Percentiles rank a stretch among this genome's conserved stretches.
Evolutionary conservation across 179 eudicot species (phyloP).

Genomic region (Heliamphora pulchella): DNA sequence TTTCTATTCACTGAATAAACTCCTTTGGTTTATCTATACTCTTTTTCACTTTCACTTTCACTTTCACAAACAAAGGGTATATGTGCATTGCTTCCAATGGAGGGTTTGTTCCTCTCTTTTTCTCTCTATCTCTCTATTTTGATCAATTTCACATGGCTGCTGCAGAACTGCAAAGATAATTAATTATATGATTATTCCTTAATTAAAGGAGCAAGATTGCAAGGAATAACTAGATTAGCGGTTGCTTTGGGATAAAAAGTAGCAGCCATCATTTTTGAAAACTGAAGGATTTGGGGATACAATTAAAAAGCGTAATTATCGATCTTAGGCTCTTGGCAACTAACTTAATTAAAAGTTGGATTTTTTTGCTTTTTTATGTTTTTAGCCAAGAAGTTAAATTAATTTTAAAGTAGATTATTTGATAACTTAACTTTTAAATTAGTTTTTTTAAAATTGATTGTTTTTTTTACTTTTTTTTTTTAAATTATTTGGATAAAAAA

Average conservation of each 20-base stretch:
- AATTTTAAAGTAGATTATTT: too few species aligned
- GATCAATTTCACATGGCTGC: not conserved
- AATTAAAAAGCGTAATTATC: not conserved
- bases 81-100: conserved; percentile 5
- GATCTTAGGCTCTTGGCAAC: not conserved
- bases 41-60: not conserved
- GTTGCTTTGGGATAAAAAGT: not conserved
- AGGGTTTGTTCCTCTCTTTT: not conserved
- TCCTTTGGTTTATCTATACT: not conserved
- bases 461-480: too few species aligned
- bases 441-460: too few species aligned
- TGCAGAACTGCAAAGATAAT: too few species aligned
- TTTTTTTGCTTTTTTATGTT: too few species aligned
- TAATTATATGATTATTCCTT: too few species aligned
- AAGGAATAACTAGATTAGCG: not conserved
- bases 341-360: too few species aligned
- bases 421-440: too few species aligned
- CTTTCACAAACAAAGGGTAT: not conserved
- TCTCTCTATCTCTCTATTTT: not conserved
- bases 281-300: not conserved
- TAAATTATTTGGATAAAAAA: too few species aligned
- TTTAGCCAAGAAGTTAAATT: too few species aligned
- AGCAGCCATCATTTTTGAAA: not conserved
- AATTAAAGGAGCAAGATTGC: not conserved
- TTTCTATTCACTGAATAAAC: too few species aligned